A percentile compares a stretch with the other conserved stretches of the same genome.
phyloP scores from a whole-genome alignment of 352 stramenopile species.

The Phytophthora gonapodyides region DNA sequence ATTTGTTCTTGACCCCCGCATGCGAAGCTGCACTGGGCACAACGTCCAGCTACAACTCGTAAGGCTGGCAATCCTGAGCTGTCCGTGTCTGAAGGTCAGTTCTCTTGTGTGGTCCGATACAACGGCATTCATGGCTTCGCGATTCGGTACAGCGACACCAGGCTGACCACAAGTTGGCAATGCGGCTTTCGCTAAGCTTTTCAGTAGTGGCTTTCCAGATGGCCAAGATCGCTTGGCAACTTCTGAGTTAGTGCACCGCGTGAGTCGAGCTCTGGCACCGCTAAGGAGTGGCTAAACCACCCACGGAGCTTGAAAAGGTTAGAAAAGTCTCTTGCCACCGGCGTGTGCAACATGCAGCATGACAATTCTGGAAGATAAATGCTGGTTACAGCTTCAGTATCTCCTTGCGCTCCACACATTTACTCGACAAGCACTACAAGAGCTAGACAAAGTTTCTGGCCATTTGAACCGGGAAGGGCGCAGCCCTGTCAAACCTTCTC shows the following conservation, averaged over 20 bases:
- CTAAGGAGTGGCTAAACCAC: constrained; percentile 1
- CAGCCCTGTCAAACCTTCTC: neutral
- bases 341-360: constrained; percentile 11
- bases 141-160: too few species aligned
- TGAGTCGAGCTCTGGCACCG: neutral
- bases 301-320: neutral
- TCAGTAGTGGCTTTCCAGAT: constrained; percentile 8
- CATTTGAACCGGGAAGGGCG: constrained; percentile 2
- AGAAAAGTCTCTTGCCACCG: constrained; percentile 1
- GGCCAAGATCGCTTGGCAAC: neutral
- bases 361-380: constrained; percentile 15
- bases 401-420: constrained; percentile 13
- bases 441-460: constrained; percentile 11
- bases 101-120: too few species aligned
- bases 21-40: too few species aligned
- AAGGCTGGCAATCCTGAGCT: too few species aligned
- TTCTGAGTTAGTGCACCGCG: neutral
- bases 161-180: neutral
- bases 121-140: too few species aligned
- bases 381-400: constrained; percentile 10
- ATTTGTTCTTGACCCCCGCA: too few species aligned
- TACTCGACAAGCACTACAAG: constrained; percentile 4
- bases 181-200: constrained; percentile 3
- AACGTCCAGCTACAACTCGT: too few species aligned
- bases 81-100: too few species aligned